Conservation (phyloP, 139 green algal genomes). For the Helicosporidium sp. region DNA sequence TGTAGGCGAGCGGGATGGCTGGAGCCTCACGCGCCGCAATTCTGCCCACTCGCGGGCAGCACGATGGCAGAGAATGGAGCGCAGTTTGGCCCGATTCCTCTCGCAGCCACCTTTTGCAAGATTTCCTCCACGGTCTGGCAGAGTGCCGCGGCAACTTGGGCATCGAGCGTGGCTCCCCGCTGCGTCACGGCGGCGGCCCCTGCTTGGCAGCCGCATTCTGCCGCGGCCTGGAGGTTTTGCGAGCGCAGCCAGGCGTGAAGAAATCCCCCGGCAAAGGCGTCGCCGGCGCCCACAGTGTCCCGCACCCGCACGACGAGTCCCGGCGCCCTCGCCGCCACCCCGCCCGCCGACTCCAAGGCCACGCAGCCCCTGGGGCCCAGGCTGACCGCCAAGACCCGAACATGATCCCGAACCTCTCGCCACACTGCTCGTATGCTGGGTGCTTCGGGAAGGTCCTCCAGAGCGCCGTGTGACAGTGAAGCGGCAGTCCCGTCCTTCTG, state of each 20-base stretch:
- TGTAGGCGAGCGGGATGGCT: too few species aligned
- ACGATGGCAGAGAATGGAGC: too few species aligned
- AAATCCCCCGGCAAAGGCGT: slow-evolving; percentile 57
- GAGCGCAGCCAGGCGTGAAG: slow-evolving; percentile 33
- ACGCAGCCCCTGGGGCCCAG: slow-evolving; percentile 38
- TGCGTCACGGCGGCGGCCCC: slow-evolving; percentile 35
- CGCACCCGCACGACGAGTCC: slow-evolving; percentile 31
- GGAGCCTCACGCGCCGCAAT: too few species aligned
- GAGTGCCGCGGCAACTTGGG: too few species aligned
- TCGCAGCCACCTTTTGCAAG: too few species aligned
- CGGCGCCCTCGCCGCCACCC: not conserved
- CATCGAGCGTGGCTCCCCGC: slow-evolving; percentile 23
- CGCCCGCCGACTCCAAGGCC: not conserved
- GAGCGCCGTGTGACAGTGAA: too few species aligned
- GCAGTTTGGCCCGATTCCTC: too few species aligned
- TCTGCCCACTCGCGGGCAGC: too few species aligned
- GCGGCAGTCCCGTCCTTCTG: slow-evolving; percentile 11
- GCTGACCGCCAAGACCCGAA: slow-evolving; percentile 31
- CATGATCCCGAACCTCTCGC: too few species aligned
- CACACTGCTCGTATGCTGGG: too few species aligned
- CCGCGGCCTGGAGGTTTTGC: slow-evolving; percentile 10
- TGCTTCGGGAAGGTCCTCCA: slow-evolving; percentile 8
- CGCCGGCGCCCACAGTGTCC: slow-evolving; percentile 62
- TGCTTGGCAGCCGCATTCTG: slow-evolving; percentile 25
- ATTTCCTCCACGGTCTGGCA: too few species aligned